A percentile compares a stretch with the other conserved stretches of the same genome.
Evolutionary conservation across 2,329 filamentous ascomycete species (phyloP).

Genomic region (Aspergillus novofumigatus): DNA sequence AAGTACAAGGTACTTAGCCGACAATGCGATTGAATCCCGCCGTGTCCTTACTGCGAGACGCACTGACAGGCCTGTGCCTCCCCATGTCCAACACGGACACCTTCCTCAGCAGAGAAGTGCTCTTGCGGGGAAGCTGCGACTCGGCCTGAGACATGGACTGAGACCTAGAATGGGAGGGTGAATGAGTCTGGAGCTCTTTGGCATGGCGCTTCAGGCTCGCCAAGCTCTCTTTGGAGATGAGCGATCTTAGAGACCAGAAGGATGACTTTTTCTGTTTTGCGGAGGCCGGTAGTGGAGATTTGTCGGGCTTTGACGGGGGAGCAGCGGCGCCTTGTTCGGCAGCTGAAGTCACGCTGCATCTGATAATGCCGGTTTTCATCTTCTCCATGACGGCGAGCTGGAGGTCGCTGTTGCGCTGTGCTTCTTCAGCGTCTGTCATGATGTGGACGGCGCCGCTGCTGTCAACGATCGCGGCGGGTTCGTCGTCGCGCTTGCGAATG

Average conservation of each 20-base stretch:
- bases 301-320: not conserved
- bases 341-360: not conserved
- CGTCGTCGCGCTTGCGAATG: not conserved
- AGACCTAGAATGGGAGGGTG: not conserved
- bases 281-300: not conserved
- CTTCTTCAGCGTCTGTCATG: constrained; percentile 18
- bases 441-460: constrained; percentile 15
- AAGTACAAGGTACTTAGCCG: not conserved
- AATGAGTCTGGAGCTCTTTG: not conserved
- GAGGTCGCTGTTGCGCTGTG: constrained; percentile 14
- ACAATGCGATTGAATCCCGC: constrained; percentile 5
- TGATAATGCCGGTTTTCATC: constrained; percentile 18
- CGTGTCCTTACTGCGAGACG: not conserved
- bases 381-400: constrained; percentile 23
- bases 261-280: not conserved
- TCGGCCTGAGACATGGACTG: not conserved
- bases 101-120: constrained; percentile 1
- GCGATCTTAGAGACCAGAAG: not conserved
- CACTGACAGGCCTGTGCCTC: not conserved
- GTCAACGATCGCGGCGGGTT: constrained; percentile 20
- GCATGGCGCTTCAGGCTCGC: not conserved
- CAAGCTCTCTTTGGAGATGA: not conserved
- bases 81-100: constrained; percentile 1
- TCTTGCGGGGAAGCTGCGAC: not conserved
- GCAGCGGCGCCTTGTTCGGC: not conserved